Conservation (phyloP, 495 filamentous ascomycete genomes). For the Lichina pygmaea region DNA sequence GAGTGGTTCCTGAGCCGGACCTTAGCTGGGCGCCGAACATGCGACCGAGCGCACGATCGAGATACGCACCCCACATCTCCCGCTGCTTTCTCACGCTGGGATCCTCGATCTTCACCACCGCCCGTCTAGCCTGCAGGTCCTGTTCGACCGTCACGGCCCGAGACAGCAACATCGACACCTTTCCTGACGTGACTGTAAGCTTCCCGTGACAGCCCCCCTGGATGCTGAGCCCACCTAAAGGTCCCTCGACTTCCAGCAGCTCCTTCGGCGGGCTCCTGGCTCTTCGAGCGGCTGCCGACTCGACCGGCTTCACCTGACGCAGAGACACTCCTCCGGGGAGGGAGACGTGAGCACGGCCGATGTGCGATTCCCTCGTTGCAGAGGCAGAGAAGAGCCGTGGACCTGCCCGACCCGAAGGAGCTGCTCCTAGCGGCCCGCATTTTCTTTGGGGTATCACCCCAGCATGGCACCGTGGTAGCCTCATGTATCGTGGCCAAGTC, state of each 20-base stretch:
- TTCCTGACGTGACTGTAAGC: constrained; percentile 18
- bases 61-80: constrained; percentile 83
- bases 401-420: constrained; percentile 7
- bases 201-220: not conserved
- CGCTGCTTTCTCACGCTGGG: constrained; percentile 38
- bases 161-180: constrained; percentile 45
- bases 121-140: constrained; percentile 29
- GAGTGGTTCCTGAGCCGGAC: constrained; percentile 39
- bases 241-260: constrained; percentile 43
- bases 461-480: too few species aligned
- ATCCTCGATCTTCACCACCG: constrained; percentile 39
- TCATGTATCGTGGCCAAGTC: too few species aligned
- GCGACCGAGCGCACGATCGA: not conserved
- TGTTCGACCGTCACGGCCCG: constrained; percentile 43
- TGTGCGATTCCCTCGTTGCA: constrained; percentile 38
- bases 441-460: too few species aligned
- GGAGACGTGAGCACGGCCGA: constrained; percentile 56
- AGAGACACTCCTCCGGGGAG: constrained; percentile 65
- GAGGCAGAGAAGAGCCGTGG: constrained; percentile 44
- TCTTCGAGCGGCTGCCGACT: constrained; percentile 18
- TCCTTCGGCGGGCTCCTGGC: constrained; percentile 24
- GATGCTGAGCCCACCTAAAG: constrained; percentile 25
- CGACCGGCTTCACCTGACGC: constrained; percentile 29
- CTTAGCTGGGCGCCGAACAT: constrained; percentile 3
- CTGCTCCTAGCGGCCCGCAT: not conserved